Percentiles rank a stretch among this genome's conserved stretches.
Conservation (phyloP, 75 land plant genomes). For the Pinus tabuliformis region DNA sequence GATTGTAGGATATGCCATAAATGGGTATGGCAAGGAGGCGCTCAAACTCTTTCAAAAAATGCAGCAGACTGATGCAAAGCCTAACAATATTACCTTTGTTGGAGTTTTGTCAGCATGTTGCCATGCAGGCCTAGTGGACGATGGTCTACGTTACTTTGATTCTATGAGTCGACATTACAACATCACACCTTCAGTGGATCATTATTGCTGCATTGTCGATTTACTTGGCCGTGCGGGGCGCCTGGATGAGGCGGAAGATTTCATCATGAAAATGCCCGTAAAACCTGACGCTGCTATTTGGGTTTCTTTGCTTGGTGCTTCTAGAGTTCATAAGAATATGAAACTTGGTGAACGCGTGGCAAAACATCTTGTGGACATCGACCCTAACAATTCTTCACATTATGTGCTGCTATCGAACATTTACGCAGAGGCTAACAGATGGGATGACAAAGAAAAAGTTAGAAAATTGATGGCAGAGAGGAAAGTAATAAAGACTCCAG, state of each 20-base stretch:
- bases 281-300: conserved; percentile 10
- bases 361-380: conserved; percentile 7
- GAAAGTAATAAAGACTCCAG: conserved; percentile 23
- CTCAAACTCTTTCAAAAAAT: conserved; percentile 27
- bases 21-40: conserved; percentile 27
- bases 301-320: conserved; percentile 22
- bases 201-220: conserved; percentile 24
- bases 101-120: conserved; percentile 28
- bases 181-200: conserved; percentile 18
- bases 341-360: conserved; percentile 14
- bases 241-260: conserved; percentile 9
- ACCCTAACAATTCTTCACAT: conserved; percentile 15
- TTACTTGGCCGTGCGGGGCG: conserved; percentile 24
- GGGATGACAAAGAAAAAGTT: conserved; percentile 23
- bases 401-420: conserved; percentile 40
- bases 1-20: conserved; percentile 26
- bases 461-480: conserved; percentile 19
- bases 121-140: conserved; percentile 21
- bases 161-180: conserved; percentile 18
- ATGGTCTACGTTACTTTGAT: conserved; percentile 17
- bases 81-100: conserved; percentile 27
- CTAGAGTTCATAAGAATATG: conserved; percentile 17
- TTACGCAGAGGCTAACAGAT: conserved; percentile 28
- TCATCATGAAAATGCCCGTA: conserved; percentile 23
- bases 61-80: conserved; percentile 12